These are phyloP conservation scores for Amesomyces nigricolor DNA, from an alignment of 2,329 filamentous ascomycete species.

Conservation along the genomic window DNA sequence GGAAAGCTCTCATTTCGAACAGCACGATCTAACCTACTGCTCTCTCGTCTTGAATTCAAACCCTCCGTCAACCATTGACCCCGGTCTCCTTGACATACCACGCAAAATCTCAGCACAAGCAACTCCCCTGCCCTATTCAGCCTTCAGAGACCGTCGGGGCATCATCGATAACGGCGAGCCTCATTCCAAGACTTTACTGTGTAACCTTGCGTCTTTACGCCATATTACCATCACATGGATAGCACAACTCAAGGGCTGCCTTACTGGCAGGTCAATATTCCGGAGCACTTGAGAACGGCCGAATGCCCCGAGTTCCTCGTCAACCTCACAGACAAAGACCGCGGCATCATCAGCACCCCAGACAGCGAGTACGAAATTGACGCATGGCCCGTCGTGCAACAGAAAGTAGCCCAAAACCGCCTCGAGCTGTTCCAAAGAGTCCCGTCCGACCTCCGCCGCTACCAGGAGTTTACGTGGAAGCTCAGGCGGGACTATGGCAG, in stretches of 20 bases:
- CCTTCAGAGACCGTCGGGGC: no score
- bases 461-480: constrained; percentile 62
- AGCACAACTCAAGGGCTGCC: constrained; percentile 34
- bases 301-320: constrained; percentile 68
- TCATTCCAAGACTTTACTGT: background rate
- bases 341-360: constrained; percentile 61
- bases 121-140: no score
- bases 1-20: no score
- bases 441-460: constrained; percentile 72
- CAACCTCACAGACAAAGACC: constrained; percentile 61
- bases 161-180: no score
- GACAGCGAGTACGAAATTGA: constrained; percentile 59
- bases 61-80: no score
- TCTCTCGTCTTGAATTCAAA: no score
- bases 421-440: constrained; percentile 72
- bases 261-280: constrained; percentile 82
- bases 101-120: no score
- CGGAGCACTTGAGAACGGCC: constrained; percentile 51
- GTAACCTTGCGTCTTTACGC: background rate
- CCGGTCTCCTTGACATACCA: no score
- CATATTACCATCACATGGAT: background rate
- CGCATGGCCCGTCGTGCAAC: constrained; percentile 64
- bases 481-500: constrained; percentile 66
- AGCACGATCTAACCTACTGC: no score
- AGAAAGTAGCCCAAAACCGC: constrained; percentile 58